Percentiles rank a stretch among this genome's conserved stretches.
phyloP scores from a whole-genome alignment of 2,329 filamentous ascomycete species.

The Colletotrichum sp. region DNA sequence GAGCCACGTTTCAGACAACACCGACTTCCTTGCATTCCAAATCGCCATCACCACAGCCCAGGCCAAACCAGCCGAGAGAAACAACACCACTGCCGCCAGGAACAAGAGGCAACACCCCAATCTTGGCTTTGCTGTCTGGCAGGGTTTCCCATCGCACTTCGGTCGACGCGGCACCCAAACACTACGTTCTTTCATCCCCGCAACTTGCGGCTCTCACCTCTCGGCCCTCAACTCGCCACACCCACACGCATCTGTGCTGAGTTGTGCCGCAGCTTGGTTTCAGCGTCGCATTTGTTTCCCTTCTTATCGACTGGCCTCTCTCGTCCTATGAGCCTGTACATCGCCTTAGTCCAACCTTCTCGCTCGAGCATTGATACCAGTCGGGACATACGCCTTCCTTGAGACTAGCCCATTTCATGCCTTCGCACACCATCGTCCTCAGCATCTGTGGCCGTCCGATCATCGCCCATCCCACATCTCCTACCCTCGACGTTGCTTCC shows the following conservation, averaged over 20 bases:
- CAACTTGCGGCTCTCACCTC: neutral
- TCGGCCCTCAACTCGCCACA: slow-evolving; percentile 10
- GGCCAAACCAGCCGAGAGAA: neutral
- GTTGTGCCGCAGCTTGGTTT: slow-evolving; percentile 22
- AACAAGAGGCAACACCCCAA: slow-evolving; percentile 6
- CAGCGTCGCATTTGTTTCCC: slow-evolving; percentile 19
- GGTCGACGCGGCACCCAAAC: neutral
- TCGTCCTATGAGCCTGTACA: slow-evolving; percentile 5
- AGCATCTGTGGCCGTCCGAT: slow-evolving; percentile 4
- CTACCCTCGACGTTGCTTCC: neutral
- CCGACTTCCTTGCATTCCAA: slow-evolving; percentile 4
- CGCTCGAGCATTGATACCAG: slow-evolving; percentile 8
- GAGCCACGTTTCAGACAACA: slow-evolving; percentile 15
- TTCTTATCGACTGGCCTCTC: slow-evolving; percentile 1
- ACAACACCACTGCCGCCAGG: neutral
- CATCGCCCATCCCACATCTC: neutral
- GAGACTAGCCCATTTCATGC: slow-evolving; percentile 18
- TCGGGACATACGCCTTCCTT: slow-evolving; percentile 2
- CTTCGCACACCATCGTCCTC: neutral
- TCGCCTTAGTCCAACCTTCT: neutral
- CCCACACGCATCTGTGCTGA: slow-evolving; percentile 20
- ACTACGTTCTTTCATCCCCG: neutral
- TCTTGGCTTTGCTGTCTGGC: neutral
- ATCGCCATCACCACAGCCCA: neutral
- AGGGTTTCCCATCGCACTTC: slow-evolving; percentile 14